Evolutionary conservation across 352 stramenopile genomes (phyloP).

Genomic region (Pythium guiyangense): DNA sequence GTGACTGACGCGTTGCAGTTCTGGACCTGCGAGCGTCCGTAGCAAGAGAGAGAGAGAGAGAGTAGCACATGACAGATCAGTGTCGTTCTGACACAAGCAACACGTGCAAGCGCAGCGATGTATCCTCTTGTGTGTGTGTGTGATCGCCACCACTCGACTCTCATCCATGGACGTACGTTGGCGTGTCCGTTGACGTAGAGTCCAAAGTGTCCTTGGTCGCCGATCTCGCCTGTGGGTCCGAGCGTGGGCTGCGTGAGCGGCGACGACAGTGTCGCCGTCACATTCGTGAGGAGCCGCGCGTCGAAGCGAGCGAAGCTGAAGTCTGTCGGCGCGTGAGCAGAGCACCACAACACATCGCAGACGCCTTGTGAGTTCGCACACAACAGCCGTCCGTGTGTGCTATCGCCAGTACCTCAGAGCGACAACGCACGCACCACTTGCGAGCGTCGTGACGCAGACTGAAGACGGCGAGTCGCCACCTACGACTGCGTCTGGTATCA

Average conservation of each 20-base stretch:
- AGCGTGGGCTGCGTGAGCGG: constrained; percentile 42
- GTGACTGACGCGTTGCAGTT: constrained; percentile 88
- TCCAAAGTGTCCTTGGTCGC: constrained; percentile 90
- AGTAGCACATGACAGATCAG: too few relatives aligned
- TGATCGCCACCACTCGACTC: background rate
- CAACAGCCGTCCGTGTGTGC: background rate
- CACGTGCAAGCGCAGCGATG: too few relatives aligned
- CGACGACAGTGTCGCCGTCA: constrained; percentile 32
- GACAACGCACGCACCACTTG: constrained; percentile 25
- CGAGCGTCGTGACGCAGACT: constrained; percentile 44
- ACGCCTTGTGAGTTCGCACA: too few relatives aligned
- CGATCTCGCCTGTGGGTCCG: constrained; percentile 79
- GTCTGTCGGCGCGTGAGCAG: too few relatives aligned
- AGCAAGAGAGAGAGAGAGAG: too few relatives aligned
- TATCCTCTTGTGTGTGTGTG: too few relatives aligned
- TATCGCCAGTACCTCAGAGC: too few relatives aligned
- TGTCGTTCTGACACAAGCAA: too few relatives aligned
- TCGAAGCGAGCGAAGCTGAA: constrained; percentile 76
- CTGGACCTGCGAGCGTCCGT: too few relatives aligned
- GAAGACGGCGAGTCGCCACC: constrained; percentile 43
- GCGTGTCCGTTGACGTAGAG: constrained; percentile 86
- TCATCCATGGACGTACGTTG: constrained; percentile 33
- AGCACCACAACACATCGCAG: too few relatives aligned
- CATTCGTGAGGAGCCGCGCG: constrained; percentile 67
- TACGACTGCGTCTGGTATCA: constrained; percentile 44